These are phyloP conservation scores for Forsythia viridissima DNA, from an alignment of 257 asterid genomes.

Conservation along the genomic window DNA sequence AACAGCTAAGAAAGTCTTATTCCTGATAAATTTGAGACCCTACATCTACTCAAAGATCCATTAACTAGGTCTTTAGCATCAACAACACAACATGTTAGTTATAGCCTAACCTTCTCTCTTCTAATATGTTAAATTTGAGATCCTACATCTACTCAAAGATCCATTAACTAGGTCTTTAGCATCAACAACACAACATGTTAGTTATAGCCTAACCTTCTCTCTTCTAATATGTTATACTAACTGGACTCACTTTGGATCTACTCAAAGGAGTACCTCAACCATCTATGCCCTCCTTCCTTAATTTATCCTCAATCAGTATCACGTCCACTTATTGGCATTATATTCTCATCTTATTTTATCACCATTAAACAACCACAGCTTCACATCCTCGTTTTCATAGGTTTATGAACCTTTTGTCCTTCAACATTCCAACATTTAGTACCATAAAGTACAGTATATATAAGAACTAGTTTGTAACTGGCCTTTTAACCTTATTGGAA, in stretches of 20 bases:
- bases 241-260: background rate
- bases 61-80: no score
- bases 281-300: background rate
- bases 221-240: background rate
- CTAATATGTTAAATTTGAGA: background rate
- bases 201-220: background rate
- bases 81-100: no score
- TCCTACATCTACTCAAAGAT: no score
- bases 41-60: no score
- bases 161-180: background rate
- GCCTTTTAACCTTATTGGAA: background rate
- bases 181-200: background rate
- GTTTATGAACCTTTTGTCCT: background rate
- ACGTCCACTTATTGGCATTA: background rate
- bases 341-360: background rate
- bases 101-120: background rate
- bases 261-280: background rate
- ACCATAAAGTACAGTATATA: background rate
- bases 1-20: no score
- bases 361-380: background rate
- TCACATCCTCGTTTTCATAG: background rate
- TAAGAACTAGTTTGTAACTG: background rate
- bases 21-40: no score
- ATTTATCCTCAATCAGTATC: background rate
- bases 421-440: background rate